Conservation (phyloP, 352 stramenopile genomes). For the Globisporangium iwayamae region DNA sequence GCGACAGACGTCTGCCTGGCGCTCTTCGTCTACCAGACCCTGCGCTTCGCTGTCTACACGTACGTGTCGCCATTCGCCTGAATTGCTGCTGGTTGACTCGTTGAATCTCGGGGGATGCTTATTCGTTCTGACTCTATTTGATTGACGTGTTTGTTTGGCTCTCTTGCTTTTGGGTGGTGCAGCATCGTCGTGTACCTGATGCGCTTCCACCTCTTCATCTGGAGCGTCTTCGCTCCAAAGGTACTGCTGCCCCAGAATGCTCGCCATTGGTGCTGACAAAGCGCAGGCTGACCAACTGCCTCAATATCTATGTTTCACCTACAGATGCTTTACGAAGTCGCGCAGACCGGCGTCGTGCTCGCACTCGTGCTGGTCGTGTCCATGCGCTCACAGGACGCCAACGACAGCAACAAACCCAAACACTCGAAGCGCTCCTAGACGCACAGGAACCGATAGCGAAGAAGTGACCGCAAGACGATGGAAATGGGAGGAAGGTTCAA, state of each 20-base stretch:
- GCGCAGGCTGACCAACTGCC: not conserved
- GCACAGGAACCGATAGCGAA: not conserved
- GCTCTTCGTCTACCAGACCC: conserved; percentile 52
- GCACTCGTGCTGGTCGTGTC: conserved; percentile 19
- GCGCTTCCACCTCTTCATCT: conserved; percentile 90
- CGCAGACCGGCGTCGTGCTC: conserved; percentile 38
- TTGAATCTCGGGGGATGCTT: not conserved
- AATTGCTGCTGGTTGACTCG: conserved; percentile 1
- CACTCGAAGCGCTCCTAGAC: not conserved
- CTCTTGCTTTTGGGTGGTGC: not conserved
- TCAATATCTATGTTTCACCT: conserved; percentile 1
- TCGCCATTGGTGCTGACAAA: not conserved
- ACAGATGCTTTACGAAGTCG: conserved; percentile 80
- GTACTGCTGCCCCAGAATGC: conserved; percentile 22
- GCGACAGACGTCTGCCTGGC: conserved; percentile 19
- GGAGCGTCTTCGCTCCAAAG: conserved; percentile 89
- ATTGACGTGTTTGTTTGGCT: conserved; percentile 6
- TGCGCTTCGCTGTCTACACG: conserved; percentile 68
- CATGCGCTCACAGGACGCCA: not conserved
- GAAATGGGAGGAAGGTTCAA: not conserved
- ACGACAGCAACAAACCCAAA: not conserved
- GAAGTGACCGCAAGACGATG: not conserved
- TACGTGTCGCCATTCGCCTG: conserved; percentile 24
- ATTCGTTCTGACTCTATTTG: not conserved
- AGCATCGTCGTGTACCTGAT: conserved; percentile 85